These are phyloP conservation scores for Paramecium tetraurelia DNA, from an alignment of 73 alveolate species.

Conservation along the genomic window DNA sequence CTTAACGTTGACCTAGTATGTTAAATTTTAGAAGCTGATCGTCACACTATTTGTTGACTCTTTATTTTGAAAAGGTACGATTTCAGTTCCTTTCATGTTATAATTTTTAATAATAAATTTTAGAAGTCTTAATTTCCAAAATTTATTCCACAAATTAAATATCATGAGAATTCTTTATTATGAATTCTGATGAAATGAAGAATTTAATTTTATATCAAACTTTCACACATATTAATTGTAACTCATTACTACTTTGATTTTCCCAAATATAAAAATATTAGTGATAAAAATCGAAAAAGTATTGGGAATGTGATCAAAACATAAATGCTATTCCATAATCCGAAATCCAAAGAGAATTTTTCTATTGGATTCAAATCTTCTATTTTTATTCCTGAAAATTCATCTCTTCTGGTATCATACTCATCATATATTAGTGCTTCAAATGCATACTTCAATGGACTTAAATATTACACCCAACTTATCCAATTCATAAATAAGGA, in stretches of 20 bases:
- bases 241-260: neutral
- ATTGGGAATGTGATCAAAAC: neutral
- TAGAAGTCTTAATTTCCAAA: neutral
- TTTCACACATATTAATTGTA: neutral
- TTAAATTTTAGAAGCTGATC: neutral
- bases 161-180: neutral
- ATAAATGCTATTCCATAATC: neutral
- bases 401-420: neutral
- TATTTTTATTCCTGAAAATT: neutral
- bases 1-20: neutral
- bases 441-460: conserved; percentile 74
- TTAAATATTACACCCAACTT: conserved; percentile 72
- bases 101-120: neutral
- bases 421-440: conserved; percentile 72
- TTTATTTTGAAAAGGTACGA: neutral
- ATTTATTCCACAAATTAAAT: neutral
- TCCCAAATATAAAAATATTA: neutral
- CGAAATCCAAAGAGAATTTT: neutral
- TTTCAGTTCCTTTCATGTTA: neutral
- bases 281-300: neutral
- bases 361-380: neutral
- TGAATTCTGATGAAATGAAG: neutral
- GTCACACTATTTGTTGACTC: neutral
- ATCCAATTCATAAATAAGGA: conserved; percentile 65
- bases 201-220: neutral